Evolutionary conservation across 306 rosid species (phyloP).

Genomic region (Vachellia pachyceras): DNA sequence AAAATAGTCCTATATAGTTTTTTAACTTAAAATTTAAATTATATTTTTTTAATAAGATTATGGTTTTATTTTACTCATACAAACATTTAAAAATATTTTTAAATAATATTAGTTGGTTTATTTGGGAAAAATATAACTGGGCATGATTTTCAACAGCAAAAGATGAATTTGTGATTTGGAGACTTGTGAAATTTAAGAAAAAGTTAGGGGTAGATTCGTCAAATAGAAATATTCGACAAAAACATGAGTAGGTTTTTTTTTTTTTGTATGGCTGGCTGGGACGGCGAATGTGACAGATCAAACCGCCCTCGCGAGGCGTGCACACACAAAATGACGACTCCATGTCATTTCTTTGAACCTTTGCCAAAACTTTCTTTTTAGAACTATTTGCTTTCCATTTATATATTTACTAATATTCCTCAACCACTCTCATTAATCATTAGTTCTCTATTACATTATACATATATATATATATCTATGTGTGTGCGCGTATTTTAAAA

Average conservation of each 20-base stretch:
- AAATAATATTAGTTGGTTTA: background rate
- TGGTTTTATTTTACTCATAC: background rate
- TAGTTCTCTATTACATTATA: background rate
- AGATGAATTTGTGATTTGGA: background rate
- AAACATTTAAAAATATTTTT: background rate
- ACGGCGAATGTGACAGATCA: slow-evolving; percentile 78
- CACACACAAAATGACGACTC: slow-evolving; percentile 38
- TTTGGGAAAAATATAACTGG: background rate
- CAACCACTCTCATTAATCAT: background rate
- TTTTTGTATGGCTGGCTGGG: slow-evolving; percentile 45
- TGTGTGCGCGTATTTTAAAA: too few relatives aligned
- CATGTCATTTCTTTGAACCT: slow-evolving; percentile 37
- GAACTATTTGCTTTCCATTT: background rate
- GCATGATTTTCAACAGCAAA: background rate
- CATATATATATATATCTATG: too few relatives aligned
- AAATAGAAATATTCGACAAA: background rate
- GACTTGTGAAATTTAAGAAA: slow-evolving; percentile 17
- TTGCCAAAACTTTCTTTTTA: background rate
- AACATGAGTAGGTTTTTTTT: slow-evolving; percentile 2
- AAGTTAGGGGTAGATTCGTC: slow-evolving; percentile 37
- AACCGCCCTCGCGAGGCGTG: slow-evolving; percentile 61
- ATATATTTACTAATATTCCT: too few relatives aligned
- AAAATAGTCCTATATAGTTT: background rate
- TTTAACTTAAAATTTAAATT: background rate
- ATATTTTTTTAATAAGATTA: background rate